A percentile compares a stretch with the other conserved stretches of the same genome.
Evolutionary conservation across 2,329 filamentous ascomycete genomes (phyloP).

Genomic region (Epichloe uncinata): DNA sequence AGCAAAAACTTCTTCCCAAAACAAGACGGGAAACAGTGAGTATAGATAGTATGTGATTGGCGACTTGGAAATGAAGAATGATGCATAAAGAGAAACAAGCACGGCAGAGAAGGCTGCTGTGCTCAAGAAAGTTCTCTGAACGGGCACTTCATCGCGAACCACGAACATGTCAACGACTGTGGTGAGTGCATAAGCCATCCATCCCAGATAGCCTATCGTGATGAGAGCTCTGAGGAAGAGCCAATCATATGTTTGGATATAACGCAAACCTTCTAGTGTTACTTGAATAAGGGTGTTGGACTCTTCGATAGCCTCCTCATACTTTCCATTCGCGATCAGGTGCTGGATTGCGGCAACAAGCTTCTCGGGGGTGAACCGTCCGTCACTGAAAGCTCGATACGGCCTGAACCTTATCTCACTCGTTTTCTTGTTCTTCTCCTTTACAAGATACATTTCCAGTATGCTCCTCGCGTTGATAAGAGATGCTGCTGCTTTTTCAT

Average conservation of each 20-base stretch:
- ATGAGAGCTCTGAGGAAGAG: slow-evolving; percentile 82
- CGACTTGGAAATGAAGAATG: slow-evolving; percentile 68
- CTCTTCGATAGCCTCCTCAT: slow-evolving; percentile 66
- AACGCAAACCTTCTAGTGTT: slow-evolving; percentile 71
- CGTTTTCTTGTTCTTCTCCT: slow-evolving; percentile 71
- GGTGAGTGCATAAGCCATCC: slow-evolving; percentile 85
- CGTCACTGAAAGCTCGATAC: slow-evolving; percentile 55
- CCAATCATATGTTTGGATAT: slow-evolving; percentile 98
- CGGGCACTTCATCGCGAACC: slow-evolving; percentile 32
- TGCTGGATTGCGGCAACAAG: slow-evolving; percentile 54
- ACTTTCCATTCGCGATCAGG: slow-evolving; percentile 51
- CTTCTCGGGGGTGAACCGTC: slow-evolving; percentile 46
- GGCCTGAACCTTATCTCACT: slow-evolving; percentile 66
- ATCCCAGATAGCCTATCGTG: slow-evolving; percentile 82
- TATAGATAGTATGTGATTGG: slow-evolving; percentile 82
- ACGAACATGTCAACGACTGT: slow-evolving; percentile 56
- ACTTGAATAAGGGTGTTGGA: slow-evolving; percentile 65
- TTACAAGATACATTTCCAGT: slow-evolving; percentile 90
- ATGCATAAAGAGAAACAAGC: slow-evolving; percentile 62
- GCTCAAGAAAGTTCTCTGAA: slow-evolving; percentile 47
- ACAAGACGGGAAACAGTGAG: slow-evolving; percentile 79
- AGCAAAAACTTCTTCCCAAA: slow-evolving; percentile 93
- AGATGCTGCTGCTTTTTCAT: slow-evolving; percentile 72
- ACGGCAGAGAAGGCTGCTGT: slow-evolving; percentile 59
- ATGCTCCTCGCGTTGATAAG: slow-evolving; percentile 77